Conservation (phyloP, 2,329 filamentous ascomycete species). For the Hypoxylon sp. region DNA sequence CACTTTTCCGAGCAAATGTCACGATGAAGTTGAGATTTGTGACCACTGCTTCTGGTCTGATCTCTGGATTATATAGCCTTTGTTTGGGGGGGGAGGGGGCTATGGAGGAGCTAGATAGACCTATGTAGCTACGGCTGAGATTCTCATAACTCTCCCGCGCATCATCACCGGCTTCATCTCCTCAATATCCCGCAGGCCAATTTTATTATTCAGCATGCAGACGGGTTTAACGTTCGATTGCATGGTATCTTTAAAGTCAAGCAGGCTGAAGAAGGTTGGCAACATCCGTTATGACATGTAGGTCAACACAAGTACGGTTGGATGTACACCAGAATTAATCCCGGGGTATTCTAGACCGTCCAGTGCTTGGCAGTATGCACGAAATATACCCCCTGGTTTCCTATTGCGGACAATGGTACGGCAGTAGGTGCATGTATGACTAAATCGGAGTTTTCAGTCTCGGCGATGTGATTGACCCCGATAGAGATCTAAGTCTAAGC, state of each 20-base stretch:
- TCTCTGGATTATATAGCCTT: constrained; percentile 10
- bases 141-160: background rate
- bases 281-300: background rate
- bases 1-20: background rate
- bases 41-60: background rate
- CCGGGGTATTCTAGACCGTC: background rate
- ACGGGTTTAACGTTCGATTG: constrained; percentile 13
- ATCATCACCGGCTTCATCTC: background rate
- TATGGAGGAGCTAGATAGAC: background rate
- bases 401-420: constrained; percentile 20
- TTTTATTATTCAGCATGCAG: constrained; percentile 9
- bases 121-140: background rate
- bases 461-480: background rate
- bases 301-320: background rate
- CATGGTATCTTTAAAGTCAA: constrained; percentile 7
- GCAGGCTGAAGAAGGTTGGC: background rate
- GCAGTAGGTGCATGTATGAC: constrained; percentile 15
- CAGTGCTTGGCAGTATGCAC: background rate
- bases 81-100: no score
- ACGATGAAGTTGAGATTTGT: background rate
- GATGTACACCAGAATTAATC: background rate
- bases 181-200: background rate
- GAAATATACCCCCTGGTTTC: constrained; percentile 1
- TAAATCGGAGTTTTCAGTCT: constrained; percentile 9
- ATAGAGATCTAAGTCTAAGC: background rate